A percentile compares a stretch with the other conserved stretches of the same genome.
phyloP scores from a whole-genome alignment of 1,284 basidiomycete species.

The Microbotryum lychnidis-dioicae region DNA sequence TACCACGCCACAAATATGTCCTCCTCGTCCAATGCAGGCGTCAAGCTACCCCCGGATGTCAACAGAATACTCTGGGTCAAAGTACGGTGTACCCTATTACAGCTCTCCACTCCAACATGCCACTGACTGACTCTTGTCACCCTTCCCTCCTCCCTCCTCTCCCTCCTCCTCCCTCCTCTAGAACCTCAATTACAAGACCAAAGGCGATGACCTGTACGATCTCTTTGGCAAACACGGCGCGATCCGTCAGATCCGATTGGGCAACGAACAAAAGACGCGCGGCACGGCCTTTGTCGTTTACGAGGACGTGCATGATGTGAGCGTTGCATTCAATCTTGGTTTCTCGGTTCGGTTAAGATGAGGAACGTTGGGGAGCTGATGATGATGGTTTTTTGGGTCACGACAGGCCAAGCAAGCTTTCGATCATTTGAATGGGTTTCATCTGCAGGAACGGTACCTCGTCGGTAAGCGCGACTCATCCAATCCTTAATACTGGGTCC shows the following conservation, averaged over 20 bases:
- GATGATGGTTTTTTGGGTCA: slow-evolving; percentile 3
- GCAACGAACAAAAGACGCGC: slow-evolving; percentile 82
- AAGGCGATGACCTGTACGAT: slow-evolving; percentile 87
- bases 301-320: slow-evolving; percentile 43
- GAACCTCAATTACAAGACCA: slow-evolving; percentile 87
- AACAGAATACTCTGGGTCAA: slow-evolving; percentile 37
- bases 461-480: slow-evolving; percentile 37
- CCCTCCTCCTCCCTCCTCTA: slow-evolving; percentile 35
- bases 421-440: slow-evolving; percentile 95
- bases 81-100: background rate
- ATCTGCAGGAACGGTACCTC: slow-evolving; percentile 95
- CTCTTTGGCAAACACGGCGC: slow-evolving; percentile 95
- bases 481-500: background rate
- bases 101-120: background rate
- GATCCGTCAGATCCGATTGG: slow-evolving; percentile 89
- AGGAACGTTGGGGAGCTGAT: background rate
- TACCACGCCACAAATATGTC: too few species aligned
- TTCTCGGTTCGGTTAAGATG: background rate
- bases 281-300: slow-evolving; percentile 82
- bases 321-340: background rate
- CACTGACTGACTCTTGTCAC: too few species aligned
- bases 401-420: slow-evolving; percentile 69
- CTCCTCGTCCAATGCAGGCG: background rate
- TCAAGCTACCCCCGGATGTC: slow-evolving; percentile 33
- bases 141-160: background rate